Evolutionary conservation across 1,284 basidiomycete genomes (phyloP), one percentile per base, ranked within the genome.

Genomic region (Cutaneotrichosporon sp.): DNA sequence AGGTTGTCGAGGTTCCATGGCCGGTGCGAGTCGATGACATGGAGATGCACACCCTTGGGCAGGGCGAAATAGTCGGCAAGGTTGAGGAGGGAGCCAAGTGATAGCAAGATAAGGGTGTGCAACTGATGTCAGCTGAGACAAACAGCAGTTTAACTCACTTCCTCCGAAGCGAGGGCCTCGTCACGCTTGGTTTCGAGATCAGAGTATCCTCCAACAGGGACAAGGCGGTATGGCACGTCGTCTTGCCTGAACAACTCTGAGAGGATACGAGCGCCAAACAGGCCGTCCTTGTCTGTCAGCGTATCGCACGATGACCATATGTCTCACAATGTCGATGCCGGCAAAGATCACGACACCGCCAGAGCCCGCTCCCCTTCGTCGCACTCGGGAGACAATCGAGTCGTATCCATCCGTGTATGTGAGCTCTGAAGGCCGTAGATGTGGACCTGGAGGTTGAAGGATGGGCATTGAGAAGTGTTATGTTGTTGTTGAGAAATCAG

Each of bases 21-120:
- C 33, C 96, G 82, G 48, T 87, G 84, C 8, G 92, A 90, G 74
- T 99, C 96, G 72, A 99, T 88, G 64, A 98, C 84, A 76, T 99
- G 96, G 26, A 92, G 81, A 17, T 81, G 83, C 86, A 78, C 60
- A 66, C 65, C 61, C 31, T 51, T 60, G 34, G 66, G 70, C 1
- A 75, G 61, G 1, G 69, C 64, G 54, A 80, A 78, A 60, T 76
- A 77, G n/a, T 71, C 62, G 1, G 88, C 82, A 7, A 98, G 79
- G 59, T 94, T 88, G 31, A 92, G 80, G 46, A 94, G 83, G 2
- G 86, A 85, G 37, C 96, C 96, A 74, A 99, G 87, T 62, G 97
- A 97, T 45, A 99, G 75, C 39, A 98, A 81, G 47, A 99, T 84
- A 44, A 99, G 80, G 0, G 90, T 90, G 64, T 90, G 89, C 22